phyloP scores from a whole-genome alignment of 805 yeast genomes.

The Cyberlindnera americana region DNA sequence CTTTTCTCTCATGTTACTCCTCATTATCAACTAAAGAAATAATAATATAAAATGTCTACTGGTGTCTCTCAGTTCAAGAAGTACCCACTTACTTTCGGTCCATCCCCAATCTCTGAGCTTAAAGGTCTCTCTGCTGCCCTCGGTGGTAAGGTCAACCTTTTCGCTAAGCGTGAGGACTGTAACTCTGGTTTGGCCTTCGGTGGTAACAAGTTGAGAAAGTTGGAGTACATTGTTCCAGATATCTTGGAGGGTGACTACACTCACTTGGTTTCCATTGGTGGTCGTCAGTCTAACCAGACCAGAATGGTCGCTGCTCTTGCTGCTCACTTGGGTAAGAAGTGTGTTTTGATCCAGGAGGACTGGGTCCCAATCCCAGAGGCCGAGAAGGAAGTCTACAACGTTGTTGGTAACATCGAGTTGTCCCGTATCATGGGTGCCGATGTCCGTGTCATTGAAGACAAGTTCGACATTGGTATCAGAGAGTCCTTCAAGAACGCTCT shows the following conservation, averaged over 20 bases:
- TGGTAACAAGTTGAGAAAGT: conserved; percentile 21
- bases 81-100: conserved; percentile 19
- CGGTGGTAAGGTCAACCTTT: conserved; percentile 19
- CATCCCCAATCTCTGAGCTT: conserved; percentile 18
- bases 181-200: conserved; percentile 20
- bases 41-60: conserved; percentile 5
- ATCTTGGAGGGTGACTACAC: conserved; percentile 19
- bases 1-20: too few species aligned
- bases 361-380: conserved; percentile 22
- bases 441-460: conserved; percentile 19
- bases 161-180: conserved; percentile 20
- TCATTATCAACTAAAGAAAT: neutral
- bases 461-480: conserved; percentile 20
- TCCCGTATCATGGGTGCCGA: conserved; percentile 21
- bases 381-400: conserved; percentile 19
- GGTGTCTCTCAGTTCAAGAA: conserved; percentile 14
- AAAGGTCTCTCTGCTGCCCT: conserved; percentile 16
- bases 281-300: conserved; percentile 19
- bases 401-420: conserved; percentile 19
- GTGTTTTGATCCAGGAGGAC: conserved; percentile 20
- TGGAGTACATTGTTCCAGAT: conserved; percentile 20
- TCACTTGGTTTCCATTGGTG: conserved; percentile 19
- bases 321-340: conserved; percentile 19
- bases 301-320: conserved; percentile 20
- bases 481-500: conserved; percentile 17